Evolutionary conservation across 129 eudicot species (phyloP), one percentile per base, ranked within the genome.

Genomic region (Ambrosia trifida): DNA sequence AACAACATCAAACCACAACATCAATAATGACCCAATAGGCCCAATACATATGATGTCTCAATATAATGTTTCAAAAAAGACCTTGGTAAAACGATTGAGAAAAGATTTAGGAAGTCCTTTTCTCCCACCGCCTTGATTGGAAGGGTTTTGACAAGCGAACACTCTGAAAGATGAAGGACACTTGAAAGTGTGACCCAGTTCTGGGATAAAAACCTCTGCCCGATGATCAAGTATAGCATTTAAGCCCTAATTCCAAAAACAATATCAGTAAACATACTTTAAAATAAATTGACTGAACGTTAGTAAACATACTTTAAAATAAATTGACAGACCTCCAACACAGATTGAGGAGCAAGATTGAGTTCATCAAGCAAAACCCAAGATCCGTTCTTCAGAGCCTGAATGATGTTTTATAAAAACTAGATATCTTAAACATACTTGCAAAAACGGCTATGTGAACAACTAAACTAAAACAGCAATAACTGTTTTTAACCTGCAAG

Each of bases 71-170:
- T 41, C 32, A 67, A 30, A 30, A 35, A 54, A 72, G 47, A 91
- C 98, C 95, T 95, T 95, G 1, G 94, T 95, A 77, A 95, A 95
- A n/a, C 99, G 89, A 71, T 90, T 95, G 68, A 95, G 99, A 62
- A 95, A 95, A 40, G 99, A 95, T 79, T 88, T 95, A 3, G 99
- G 99, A 74, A 95, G 97, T 66, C 99, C 99, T 84, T 95, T 95
- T 66, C 99, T 84, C 8, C 99, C 99, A 11, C 99, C 97, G 5
- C 99, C 99, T 74, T 95, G 99, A 77, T 38, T 43, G 20, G 96
- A 76, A 68, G 99, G 99, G 66, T 95, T 95, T 75, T 95, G 99
- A 79, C 99, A 95, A 53, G 96, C 97, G 86, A 95, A 95, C 64
- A 95, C 84, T 72, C 97, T 74, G 83, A 95, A 95, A 76, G 99